Base-by-base conservation (phyloP, 208 protist genomes). In the Acanthamoeba polyphaga region DNA sequence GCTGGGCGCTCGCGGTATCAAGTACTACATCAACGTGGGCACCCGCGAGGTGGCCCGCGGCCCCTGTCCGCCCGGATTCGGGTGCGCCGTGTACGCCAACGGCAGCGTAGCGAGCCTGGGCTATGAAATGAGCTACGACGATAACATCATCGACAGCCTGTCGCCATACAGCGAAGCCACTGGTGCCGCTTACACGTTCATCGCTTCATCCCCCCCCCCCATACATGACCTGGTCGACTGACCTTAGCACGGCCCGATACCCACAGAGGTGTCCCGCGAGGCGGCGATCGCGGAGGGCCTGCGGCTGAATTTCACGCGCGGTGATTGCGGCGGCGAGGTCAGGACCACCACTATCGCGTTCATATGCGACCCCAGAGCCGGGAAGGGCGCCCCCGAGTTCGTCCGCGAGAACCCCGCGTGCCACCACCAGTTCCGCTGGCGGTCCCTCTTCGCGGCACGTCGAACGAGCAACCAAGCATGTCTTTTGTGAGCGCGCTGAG, bases 1-100 rank as follows among this genome's bases (percentile, higher is more conserved):
- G 51, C 10, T 66, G 10, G 82, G 53, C 82, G 53, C 46, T 17
- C 46, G 55, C 13, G 82, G 53, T n/a, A 10, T 66, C 29, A 58
- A 46, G 46, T 89, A 89, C 82, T 89, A 89, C 82, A 89, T 89
- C 55, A 89, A 89, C 29, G 53, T 89, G n/a, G 82, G 82, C 82
- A 89, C 82, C 4, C 82, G 82, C 49, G 15, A 58, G 46, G 51
- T 43, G 82, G 29, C 24, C 51, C n/a, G n/a, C 51, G 27, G 51
- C 4, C 82, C 82, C 7, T 89, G 82, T 46, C 82, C n/a, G n/a
- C 51, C 51, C 15, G 82, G 82, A 29, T 89, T 89, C n/a, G 82
- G 82, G 24, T 89, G 82, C 53, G 55, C 68, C 29, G 55, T 89
- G 13, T 89, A 32, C 32, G 7, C 82, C 82, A 89, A 89, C 51